Base-by-base conservation (phyloP, 2,329 filamentous ascomycete species). In the Balansia obtecta region DNA sequence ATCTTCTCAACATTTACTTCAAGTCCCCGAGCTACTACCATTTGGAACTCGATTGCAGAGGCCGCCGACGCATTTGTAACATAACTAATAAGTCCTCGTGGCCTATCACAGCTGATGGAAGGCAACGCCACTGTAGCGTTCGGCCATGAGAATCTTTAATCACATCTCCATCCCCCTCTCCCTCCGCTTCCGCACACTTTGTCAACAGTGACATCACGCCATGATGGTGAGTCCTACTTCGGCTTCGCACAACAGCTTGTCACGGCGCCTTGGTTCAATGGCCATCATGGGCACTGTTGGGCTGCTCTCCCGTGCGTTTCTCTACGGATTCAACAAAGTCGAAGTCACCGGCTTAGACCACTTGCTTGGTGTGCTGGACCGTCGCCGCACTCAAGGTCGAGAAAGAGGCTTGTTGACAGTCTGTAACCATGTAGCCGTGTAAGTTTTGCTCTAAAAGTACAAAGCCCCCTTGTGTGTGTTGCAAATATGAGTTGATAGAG, bases 341-440 rank as follows among this genome's bases (percentile, higher is more conserved):
- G 83, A 96, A 64, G 80, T 87, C 5, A 75, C 82, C 58, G 91
- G 91, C 1, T 71, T 94, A 53, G 81, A 89, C 45, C 70, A 74
- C 11, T 93, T 98, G 56, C 70, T 93, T 37, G 72, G 81, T 46
- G 69, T 91, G 4, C 69, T 97, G 38, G 89, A 96, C 59, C 76
- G 78, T 57, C 79, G 91, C 54, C 74, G 75, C 57, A 77, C 80
- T 3, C 75, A 78, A 41, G 74, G 74, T 47, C 80, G 88, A 55
- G 72, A 84, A 51, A 79, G 83, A 59, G 93, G 91, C 16, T 74
- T 97, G 53, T 75, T 97, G 54, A 97, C 91, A 56, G 87, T 70
- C 9, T 71, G 66, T 51, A 71, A 71, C 42, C 68, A 71, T 52
- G 65, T 70, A 48, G 66, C 63, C 18, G 68, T 71, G 68, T 71